phyloP scores from a whole-genome alignment of 306 rosid genomes.

The Trifolium dubium region DNA sequence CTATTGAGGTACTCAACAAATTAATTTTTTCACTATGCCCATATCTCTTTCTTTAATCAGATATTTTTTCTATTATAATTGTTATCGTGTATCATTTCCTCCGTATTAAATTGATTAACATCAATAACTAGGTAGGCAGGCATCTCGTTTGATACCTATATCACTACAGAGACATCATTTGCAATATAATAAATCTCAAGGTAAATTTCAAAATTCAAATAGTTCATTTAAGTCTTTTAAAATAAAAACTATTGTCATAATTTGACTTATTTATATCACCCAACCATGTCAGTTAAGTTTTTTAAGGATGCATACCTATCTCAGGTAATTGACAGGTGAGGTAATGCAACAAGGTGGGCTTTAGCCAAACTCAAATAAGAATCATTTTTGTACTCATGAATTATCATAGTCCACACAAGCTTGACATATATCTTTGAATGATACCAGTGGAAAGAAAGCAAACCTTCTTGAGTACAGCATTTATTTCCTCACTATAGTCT shows the following conservation, averaged over 20 bases:
- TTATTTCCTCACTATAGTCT: conserved; percentile 86
- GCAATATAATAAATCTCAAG: conserved; percentile 1
- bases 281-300: not conserved
- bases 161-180: not conserved
- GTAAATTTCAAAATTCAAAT: conserved; percentile 10
- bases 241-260: not conserved
- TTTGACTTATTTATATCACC: not conserved
- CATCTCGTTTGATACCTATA: not conserved
- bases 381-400: not conserved
- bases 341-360: not conserved
- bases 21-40: not conserved
- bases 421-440: not conserved
- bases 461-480: conserved; percentile 85
- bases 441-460: conserved; percentile 29
- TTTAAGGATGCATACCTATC: not conserved
- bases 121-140: not conserved
- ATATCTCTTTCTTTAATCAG: conserved; percentile 3
- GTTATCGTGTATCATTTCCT: not conserved
- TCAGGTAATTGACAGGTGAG: not conserved
- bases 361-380: not conserved
- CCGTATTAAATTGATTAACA: conserved; percentile 8
- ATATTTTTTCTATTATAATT: not conserved
- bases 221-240: not conserved
- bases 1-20: not conserved
- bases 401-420: not conserved